Conservation (phyloP, 169 alveolate genomes). For the Babesia sp. region DNA sequence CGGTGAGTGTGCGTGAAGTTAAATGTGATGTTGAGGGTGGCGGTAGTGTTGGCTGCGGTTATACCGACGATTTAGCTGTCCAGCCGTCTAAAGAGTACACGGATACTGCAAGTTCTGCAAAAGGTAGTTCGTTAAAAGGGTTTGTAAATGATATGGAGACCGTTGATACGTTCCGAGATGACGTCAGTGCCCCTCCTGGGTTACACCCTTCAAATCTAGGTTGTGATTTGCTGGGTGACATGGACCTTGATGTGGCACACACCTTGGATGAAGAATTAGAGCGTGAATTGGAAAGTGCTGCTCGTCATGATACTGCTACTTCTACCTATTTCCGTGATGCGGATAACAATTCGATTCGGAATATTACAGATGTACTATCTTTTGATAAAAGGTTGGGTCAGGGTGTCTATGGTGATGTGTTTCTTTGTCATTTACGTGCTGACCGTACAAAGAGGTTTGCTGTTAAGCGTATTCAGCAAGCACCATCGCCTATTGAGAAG, state of each 20-base stretch:
- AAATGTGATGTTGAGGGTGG: no score
- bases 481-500: slow-evolving; percentile 62
- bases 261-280: slow-evolving; percentile 12
- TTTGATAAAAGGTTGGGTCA: slow-evolving; percentile 72
- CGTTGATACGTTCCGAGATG: slow-evolving; percentile 1
- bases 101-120: neutral
- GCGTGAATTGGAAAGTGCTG: slow-evolving; percentile 1
- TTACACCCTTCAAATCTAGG: neutral
- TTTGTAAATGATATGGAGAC: neutral
- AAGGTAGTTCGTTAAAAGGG: neutral
- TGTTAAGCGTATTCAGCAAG: slow-evolving; percentile 64
- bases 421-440: slow-evolving; percentile 54
- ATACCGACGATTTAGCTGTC: no score
- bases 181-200: neutral
- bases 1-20: no score
- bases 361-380: slow-evolving; percentile 60
- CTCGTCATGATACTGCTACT: slow-evolving; percentile 23
- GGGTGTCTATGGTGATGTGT: slow-evolving; percentile 80
- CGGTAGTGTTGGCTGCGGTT: no score
- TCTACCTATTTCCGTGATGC: slow-evolving; percentile 40
- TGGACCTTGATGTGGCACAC: neutral
- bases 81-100: no score
- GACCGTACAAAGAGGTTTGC: slow-evolving; percentile 59
- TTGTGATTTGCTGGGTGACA: slow-evolving; percentile 12
- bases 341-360: slow-evolving; percentile 15